A percentile compares a stretch with the other conserved stretches of the same genome.
Conservation (phyloP, 768 basidiomycete species). For the Cystofilobasidium capitatum region DNA sequence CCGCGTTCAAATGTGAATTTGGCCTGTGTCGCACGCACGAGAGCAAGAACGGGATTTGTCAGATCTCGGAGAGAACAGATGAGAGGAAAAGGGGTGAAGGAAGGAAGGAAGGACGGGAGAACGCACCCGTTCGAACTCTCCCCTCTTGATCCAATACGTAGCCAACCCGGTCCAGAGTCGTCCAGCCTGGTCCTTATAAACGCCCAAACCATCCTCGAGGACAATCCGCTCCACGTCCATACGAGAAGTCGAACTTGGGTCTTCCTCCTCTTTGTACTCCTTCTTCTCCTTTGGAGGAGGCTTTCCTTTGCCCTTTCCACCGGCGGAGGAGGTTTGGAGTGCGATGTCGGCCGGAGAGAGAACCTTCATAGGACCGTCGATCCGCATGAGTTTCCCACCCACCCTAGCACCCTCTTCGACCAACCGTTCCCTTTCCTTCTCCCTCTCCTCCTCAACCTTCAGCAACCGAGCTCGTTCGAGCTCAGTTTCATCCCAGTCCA, state of each 20-base stretch:
- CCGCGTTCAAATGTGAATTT: slow-evolving; percentile 81
- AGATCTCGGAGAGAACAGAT: background rate
- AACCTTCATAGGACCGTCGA: slow-evolving; percentile 52
- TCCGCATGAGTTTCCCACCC: slow-evolving; percentile 58
- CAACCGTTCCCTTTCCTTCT: slow-evolving; percentile 39
- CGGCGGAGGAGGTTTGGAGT: background rate
- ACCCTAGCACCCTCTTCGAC: slow-evolving; percentile 49
- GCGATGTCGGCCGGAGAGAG: slow-evolving; percentile 40
- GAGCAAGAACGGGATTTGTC: background rate
- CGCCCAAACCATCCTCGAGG: slow-evolving; percentile 67
- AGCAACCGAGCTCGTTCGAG: slow-evolving; percentile 34
- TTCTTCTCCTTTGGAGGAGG: slow-evolving; percentile 19
- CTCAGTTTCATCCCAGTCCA: slow-evolving; percentile 67
- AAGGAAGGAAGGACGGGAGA: background rate
- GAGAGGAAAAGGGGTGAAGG: background rate
- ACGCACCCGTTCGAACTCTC: slow-evolving; percentile 63
- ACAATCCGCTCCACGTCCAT: slow-evolving; percentile 83
- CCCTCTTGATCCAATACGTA: slow-evolving; percentile 96
- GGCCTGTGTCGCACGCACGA: slow-evolving; percentile 44
- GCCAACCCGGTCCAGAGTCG: slow-evolving; percentile 91
- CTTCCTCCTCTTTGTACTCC: slow-evolving; percentile 68
- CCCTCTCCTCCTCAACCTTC: slow-evolving; percentile 36
- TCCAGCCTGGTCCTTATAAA: slow-evolving; percentile 96
- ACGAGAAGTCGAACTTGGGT: slow-evolving; percentile 57
- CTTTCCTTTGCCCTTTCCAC: slow-evolving; percentile 10